Percentiles rank a stretch among this genome's conserved stretches.
Evolutionary conservation across 768 basidiomycete species (phyloP).

Genomic region (Neoboletus subvelutipes): DNA sequence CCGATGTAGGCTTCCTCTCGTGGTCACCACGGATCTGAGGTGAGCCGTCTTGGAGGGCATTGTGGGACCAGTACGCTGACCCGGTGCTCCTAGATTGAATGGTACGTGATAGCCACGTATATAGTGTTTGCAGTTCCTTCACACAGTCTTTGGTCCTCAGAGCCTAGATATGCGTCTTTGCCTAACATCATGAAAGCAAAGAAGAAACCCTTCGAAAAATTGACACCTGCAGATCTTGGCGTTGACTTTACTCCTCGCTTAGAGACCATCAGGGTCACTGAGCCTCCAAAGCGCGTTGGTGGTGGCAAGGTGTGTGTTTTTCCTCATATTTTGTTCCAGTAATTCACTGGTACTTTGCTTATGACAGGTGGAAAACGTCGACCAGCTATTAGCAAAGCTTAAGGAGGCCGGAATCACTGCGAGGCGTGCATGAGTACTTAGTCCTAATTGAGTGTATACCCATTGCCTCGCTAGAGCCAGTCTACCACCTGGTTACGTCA

Average conservation of each 20-base stretch:
- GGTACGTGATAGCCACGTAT: conserved; percentile 41
- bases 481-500: not conserved
- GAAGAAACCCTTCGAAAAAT: conserved; percentile 92
- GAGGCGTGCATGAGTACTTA: conserved; percentile 21
- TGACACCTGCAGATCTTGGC: conserved; percentile 75
- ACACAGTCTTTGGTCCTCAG: conserved; percentile 39
- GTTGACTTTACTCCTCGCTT: conserved; percentile 81
- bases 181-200: conserved; percentile 99
- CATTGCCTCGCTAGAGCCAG: not conserved
- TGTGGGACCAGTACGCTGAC: not conserved
- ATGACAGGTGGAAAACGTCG: conserved; percentile 72
- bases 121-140: not conserved
- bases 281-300: conserved; percentile 88
- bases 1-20: conserved; percentile 71
- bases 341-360: not conserved
- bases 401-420: conserved; percentile 73
- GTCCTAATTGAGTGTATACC: conserved; percentile 2
- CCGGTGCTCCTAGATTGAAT: conserved; percentile 54
- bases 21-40: conserved; percentile 93
- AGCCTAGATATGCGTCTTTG: conserved; percentile 95
- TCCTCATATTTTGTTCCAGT: not conserved
- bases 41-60: conserved; percentile 39
- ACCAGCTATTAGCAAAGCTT: conserved; percentile 84
- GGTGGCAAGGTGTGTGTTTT: conserved; percentile 74
- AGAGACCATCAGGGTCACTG: conserved; percentile 83